These are phyloP conservation scores for Chaetomiaceae sp. DNA, from an alignment of 2,329 filamentous ascomycete genomes.

Conservation along the genomic window DNA sequence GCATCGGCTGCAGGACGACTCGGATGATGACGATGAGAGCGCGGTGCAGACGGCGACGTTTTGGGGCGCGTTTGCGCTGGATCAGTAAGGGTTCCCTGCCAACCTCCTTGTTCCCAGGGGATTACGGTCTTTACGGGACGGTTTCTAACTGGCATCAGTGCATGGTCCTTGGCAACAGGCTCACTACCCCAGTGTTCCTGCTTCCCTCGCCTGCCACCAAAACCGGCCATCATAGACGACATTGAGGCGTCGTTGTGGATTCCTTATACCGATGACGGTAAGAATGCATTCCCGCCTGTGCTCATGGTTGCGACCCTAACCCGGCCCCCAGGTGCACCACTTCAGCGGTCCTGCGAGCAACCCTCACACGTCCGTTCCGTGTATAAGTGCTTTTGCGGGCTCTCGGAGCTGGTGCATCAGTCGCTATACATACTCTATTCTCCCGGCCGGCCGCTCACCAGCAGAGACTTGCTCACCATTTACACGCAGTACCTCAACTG, in stretches of 20 bases:
- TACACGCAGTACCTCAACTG: slow-evolving; percentile 68
- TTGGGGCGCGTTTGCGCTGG: slow-evolving; percentile 59
- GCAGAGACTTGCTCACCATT: slow-evolving; percentile 56
- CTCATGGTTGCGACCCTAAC: slow-evolving; percentile 14
- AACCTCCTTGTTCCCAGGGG: not conserved
- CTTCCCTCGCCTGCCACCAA: slow-evolving; percentile 53
- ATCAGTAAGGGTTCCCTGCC: slow-evolving; percentile 49
- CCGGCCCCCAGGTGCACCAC: slow-evolving; percentile 41
- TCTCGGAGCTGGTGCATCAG: slow-evolving; percentile 70
- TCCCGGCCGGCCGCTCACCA: slow-evolving; percentile 61
- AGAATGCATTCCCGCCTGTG: slow-evolving; percentile 20
- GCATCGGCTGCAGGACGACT: slow-evolving; percentile 48
- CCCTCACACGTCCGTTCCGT: slow-evolving; percentile 65
- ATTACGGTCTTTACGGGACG: not conserved
- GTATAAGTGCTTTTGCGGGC: slow-evolving; percentile 64
- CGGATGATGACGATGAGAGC: slow-evolving; percentile 49
- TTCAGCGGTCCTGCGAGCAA: slow-evolving; percentile 55
- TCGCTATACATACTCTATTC: slow-evolving; percentile 69
- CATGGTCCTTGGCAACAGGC: slow-evolving; percentile 62
- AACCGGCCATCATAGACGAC: slow-evolving; percentile 55
- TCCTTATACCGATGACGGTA: slow-evolving; percentile 55
- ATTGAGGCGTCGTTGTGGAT: slow-evolving; percentile 58
- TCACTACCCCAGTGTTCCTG: slow-evolving; percentile 57
- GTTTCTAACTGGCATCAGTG: slow-evolving; percentile 38
- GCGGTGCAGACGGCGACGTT: slow-evolving; percentile 57